A percentile compares a stretch with the other conserved stretches of the same genome.
phyloP scores from a whole-genome alignment of 1,284 basidiomycete genomes.

The Cutaneotrichosporon cutaneum region DNA sequence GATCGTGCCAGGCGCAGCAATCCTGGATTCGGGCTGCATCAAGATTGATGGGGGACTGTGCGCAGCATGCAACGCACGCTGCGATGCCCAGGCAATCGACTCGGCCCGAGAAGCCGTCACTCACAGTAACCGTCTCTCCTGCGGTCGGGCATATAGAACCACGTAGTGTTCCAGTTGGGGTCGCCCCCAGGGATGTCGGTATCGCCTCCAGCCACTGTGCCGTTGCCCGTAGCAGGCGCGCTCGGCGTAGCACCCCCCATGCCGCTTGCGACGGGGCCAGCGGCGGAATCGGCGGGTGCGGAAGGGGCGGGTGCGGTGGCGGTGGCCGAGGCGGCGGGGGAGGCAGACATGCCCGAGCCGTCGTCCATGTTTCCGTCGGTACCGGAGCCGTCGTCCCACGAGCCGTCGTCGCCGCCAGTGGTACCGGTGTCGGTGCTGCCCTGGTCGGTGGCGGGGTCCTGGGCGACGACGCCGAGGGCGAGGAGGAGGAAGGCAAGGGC shows the following conservation, averaged over 20 bases:
- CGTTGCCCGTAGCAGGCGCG: not conserved
- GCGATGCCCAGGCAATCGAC: too few species aligned
- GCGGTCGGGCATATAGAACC: slow-evolving; percentile 15
- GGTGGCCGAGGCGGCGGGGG: not conserved
- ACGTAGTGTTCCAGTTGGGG: slow-evolving; percentile 15
- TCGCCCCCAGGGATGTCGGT: not conserved
- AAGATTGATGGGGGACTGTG: not conserved
- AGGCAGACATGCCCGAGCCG: not conserved
- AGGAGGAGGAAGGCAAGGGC: slow-evolving; percentile 4
- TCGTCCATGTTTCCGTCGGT: not conserved
- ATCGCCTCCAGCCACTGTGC: not conserved
- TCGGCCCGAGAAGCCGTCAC: not conserved
- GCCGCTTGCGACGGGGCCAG: too few species aligned
- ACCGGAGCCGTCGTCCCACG: not conserved
- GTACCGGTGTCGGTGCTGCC: not conserved
- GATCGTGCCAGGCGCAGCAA: too few species aligned
- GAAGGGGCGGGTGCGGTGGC: too few species aligned
- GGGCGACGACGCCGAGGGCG: not conserved
- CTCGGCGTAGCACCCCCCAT: not conserved
- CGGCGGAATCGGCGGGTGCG: not conserved
- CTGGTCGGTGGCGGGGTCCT: not conserved
- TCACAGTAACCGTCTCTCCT: slow-evolving; percentile 20
- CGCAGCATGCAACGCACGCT: not conserved
- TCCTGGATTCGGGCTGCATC: too few species aligned
- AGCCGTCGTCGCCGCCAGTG: not conserved